These are phyloP conservation scores for Candida pini DNA, from an alignment of 805 yeast genomes.

Conservation along the genomic window DNA sequence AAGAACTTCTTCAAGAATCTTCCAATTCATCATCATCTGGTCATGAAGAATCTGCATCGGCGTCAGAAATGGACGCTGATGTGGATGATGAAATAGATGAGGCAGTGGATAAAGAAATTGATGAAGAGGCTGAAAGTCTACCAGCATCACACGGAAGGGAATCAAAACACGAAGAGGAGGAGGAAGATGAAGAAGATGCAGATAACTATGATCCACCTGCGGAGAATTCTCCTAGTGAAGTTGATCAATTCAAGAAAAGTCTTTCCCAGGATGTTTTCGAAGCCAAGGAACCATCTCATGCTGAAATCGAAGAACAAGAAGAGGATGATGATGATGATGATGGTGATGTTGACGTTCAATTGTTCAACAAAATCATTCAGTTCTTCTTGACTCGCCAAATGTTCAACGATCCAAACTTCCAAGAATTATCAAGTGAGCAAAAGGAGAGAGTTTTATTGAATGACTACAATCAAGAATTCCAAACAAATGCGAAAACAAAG, in stretches of 20 bases:
- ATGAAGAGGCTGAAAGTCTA: background rate
- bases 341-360: slow-evolving; percentile 31
- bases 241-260: slow-evolving; percentile 7
- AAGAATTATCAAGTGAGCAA: slow-evolving; percentile 27
- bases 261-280: slow-evolving; percentile 3
- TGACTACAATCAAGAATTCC: slow-evolving; percentile 28
- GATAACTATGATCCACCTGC: background rate
- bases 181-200: slow-evolving; percentile 11
- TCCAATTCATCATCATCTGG: too few relatives aligned
- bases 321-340: slow-evolving; percentile 1
- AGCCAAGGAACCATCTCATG: background rate
- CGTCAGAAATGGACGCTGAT: too few relatives aligned
- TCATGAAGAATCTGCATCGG: too few relatives aligned
- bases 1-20: too few relatives aligned
- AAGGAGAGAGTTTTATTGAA: slow-evolving; percentile 30
- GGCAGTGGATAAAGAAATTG: background rate
- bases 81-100: background rate
- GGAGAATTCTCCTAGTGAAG: slow-evolving; percentile 4
- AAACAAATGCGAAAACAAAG: slow-evolving; percentile 17
- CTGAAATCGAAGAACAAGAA: slow-evolving; percentile 1
- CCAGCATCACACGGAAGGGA: background rate
- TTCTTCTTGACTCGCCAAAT: slow-evolving; percentile 26
- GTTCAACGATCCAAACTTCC: slow-evolving; percentile 31
- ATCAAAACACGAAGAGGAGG: slow-evolving; percentile 3
- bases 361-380: slow-evolving; percentile 29